Percentiles rank a stretch among this genome's conserved stretches.
phyloP scores from a whole-genome alignment of 2,329 filamentous ascomycete species.

The Aspergillus sp. region DNA sequence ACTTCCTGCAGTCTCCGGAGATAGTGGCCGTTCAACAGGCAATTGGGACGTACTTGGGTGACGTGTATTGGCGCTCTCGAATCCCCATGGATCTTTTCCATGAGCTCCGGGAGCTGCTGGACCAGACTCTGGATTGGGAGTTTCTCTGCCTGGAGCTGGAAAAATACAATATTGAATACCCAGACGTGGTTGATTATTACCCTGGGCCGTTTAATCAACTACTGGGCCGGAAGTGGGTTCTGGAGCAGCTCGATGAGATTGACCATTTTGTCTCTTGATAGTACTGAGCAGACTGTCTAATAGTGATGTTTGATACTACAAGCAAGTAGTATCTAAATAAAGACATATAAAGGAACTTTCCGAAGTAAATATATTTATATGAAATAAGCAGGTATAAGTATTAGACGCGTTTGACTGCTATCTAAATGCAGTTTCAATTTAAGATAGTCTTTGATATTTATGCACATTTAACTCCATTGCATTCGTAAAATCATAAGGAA shows the following conservation, averaged over 20 bases:
- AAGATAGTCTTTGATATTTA: too few species aligned
- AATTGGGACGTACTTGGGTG: slow-evolving; percentile 1
- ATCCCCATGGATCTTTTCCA: neutral
- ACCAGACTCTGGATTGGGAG: neutral
- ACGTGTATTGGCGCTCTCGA: slow-evolving; percentile 4
- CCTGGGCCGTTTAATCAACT: neutral
- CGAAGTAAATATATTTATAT: too few species aligned
- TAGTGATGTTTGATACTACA: too few species aligned
- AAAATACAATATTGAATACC: too few species aligned
- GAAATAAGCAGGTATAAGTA: too few species aligned
- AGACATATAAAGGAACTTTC: too few species aligned
- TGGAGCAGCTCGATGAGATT: neutral
- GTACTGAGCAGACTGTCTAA: too few species aligned
- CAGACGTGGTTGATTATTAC: neutral
- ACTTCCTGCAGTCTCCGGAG: neutral
- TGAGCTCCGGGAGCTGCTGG: neutral
- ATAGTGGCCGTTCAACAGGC: neutral
- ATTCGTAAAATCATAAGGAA: too few species aligned
- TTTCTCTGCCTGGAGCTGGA: slow-evolving; percentile 4
- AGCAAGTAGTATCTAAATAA: too few species aligned
- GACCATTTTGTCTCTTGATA: neutral
- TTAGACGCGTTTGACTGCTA: too few species aligned
- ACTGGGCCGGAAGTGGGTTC: neutral
- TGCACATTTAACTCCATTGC: too few species aligned
- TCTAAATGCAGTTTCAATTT: too few species aligned